Base-by-base conservation (phyloP, 768 basidiomycete species). In the Mycena albidolilacea region DNA sequence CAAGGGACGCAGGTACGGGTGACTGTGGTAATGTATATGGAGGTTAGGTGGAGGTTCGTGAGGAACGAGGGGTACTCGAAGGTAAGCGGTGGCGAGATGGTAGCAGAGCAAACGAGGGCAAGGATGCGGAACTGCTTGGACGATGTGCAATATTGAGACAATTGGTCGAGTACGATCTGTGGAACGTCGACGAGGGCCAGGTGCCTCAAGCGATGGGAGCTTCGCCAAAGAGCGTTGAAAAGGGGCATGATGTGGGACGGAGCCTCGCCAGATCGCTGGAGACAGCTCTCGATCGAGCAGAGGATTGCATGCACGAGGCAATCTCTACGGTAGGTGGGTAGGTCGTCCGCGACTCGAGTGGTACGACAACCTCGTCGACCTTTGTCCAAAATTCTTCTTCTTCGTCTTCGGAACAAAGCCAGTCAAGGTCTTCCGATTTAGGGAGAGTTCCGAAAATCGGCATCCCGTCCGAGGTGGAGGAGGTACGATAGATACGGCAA, bases 1-100 rank as follows among this genome's bases (percentile, higher is more conserved):
- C 64, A 65, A 54, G 64, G 64, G 41, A 65, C 38, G 52, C 14
- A 41, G 35, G 12, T 21, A 21, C 12, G 54, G 54, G 43, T 54
- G 19, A 38, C 41, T 9, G 50, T 9, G 41, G 52, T 12, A 9
- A 65, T 19, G 38, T 14, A 9, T 19, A 55, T 41, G 9, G 7
- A n/a, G 12, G 30, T 50, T 8, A 63, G 21, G 7, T 35, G 8
- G 9, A 63, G 62, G 8, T 63, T 46, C 19, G 41, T 43, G 44
- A 63, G 41, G 48, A 15, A 30, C 6, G 62, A 21, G 62, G 62
- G 46, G 46, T 15, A 63, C 12, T 37, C 5, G 3, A 63, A 50
- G 46, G 1, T 30, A 7, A 19, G 7, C 14, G 5, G 46, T 5
- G 15, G 21, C 5, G 61, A 23, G 9, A 50, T 30, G 30, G 30